A percentile compares a stretch with the other conserved stretches of the same genome.
phyloP scores from a whole-genome alignment of 805 yeast species.

The Henningerozyma blattae region DNA sequence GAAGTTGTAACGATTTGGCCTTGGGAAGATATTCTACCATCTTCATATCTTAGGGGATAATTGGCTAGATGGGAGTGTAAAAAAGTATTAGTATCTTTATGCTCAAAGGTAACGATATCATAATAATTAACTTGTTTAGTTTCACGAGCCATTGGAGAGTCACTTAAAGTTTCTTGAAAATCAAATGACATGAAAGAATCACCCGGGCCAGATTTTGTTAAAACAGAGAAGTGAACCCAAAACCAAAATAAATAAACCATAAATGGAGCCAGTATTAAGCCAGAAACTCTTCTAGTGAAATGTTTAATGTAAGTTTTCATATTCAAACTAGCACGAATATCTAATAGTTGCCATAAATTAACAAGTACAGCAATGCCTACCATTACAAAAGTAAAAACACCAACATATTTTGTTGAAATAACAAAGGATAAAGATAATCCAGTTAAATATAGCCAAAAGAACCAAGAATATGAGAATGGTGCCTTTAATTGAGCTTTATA shows the following conservation, averaged over 20 bases:
- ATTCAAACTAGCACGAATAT: slow-evolving; percentile 53
- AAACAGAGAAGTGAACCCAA: slow-evolving; percentile 75
- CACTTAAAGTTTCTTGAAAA: slow-evolving; percentile 86
- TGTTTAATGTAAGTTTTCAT: slow-evolving; percentile 50
- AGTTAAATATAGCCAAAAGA: slow-evolving; percentile 74
- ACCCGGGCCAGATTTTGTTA: slow-evolving; percentile 88
- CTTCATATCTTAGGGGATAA: slow-evolving; percentile 90
- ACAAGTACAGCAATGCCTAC: slow-evolving; percentile 77
- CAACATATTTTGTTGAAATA: slow-evolving; percentile 92
- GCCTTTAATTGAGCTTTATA: slow-evolving; percentile 47
- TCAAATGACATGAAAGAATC: slow-evolving; percentile 90
- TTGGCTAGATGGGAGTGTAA: slow-evolving; percentile 69
- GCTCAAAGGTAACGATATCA: slow-evolving; percentile 68
- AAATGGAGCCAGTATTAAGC: slow-evolving; percentile 72
- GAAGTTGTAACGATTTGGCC: slow-evolving; percentile 77
- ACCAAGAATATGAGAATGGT: slow-evolving; percentile 70
- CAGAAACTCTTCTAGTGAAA: slow-evolving; percentile 57
- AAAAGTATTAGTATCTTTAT: slow-evolving; percentile 65
- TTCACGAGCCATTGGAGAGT: slow-evolving; percentile 61
- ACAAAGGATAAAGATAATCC: slow-evolving; percentile 85
- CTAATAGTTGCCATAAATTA: slow-evolving; percentile 84
- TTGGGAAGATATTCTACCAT: slow-evolving; percentile 88
- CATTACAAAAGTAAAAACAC: slow-evolving; percentile 80
- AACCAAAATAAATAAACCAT: slow-evolving; percentile 79
- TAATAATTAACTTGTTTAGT: slow-evolving; percentile 63